A percentile compares a stretch with the other conserved stretches of the same genome.
Evolutionary conservation across 768 basidiomycete species (phyloP).

Genomic region (Trametes sanguinea): DNA sequence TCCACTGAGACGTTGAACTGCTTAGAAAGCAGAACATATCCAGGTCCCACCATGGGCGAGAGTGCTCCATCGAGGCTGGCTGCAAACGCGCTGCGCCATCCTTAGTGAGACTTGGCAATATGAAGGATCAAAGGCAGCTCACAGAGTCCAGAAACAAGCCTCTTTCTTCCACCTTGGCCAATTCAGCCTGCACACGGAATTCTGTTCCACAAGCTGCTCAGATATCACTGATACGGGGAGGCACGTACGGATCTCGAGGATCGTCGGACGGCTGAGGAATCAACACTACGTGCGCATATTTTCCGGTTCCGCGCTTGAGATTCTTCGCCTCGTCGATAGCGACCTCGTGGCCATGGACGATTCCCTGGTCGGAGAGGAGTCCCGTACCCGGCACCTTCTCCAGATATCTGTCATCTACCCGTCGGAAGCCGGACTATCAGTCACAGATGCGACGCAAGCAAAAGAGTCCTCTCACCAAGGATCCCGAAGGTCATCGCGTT

Average conservation of each 20-base stretch:
- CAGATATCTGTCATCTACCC: constrained; percentile 40
- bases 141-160: constrained; percentile 49
- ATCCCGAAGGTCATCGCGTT: constrained; percentile 40
- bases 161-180: constrained; percentile 51
- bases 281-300: constrained; percentile 41
- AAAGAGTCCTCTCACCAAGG: constrained; percentile 32
- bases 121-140: constrained; percentile 1
- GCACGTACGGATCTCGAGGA: constrained; percentile 43
- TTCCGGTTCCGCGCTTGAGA: constrained; percentile 42
- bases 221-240: not conserved
- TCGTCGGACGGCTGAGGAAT: constrained; percentile 48
- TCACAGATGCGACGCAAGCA: too few relatives aligned
- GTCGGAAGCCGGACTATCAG: not conserved
- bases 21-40: constrained; percentile 42
- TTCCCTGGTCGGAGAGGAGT: constrained; percentile 41
- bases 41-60: constrained; percentile 46
- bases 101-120: too few relatives aligned
- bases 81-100: constrained; percentile 37
- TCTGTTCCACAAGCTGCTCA: not conserved
- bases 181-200: constrained; percentile 32
- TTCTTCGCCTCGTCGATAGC: constrained; percentile 35
- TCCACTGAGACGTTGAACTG: constrained; percentile 46
- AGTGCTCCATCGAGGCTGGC: constrained; percentile 45
- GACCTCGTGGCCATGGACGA: constrained; percentile 39
- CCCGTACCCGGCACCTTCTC: constrained; percentile 44